A percentile compares a stretch with the other conserved stretches of the same genome.
These are phyloP conservation scores for Mimosa pudica DNA, from an alignment of 306 rosid genomes.

Conservation along the genomic window DNA sequence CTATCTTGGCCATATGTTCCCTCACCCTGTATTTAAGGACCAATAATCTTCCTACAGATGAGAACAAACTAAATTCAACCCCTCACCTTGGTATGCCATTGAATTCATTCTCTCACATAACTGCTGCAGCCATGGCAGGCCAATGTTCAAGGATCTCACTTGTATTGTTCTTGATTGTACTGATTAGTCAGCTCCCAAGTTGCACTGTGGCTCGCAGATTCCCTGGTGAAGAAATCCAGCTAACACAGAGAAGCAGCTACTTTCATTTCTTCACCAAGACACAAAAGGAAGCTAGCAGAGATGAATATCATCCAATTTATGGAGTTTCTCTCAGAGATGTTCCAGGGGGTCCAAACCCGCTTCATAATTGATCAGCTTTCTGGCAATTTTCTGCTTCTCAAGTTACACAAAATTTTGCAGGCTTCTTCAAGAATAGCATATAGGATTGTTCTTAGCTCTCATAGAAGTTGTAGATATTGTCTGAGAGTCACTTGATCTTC, in stretches of 20 bases:
- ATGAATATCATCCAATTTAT: slow-evolving; percentile 32
- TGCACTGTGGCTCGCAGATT: slow-evolving; percentile 46
- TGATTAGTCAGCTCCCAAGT: slow-evolving; percentile 56
- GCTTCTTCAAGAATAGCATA: slow-evolving; percentile 14
- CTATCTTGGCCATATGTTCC: slow-evolving; percentile 45
- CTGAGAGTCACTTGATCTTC: slow-evolving; percentile 27
- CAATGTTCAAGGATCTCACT: slow-evolving; percentile 49
- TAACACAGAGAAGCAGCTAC: slow-evolving; percentile 32
- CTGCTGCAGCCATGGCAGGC: slow-evolving; percentile 49
- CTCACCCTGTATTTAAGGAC: slow-evolving; percentile 45
- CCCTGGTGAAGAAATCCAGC: slow-evolving; percentile 47
- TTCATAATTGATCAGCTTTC: slow-evolving; percentile 69
- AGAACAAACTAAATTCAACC: slow-evolving; percentile 37
- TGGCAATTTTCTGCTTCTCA: slow-evolving; percentile 38
- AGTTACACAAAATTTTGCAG: slow-evolving; percentile 50
- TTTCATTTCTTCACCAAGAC: slow-evolving; percentile 43
- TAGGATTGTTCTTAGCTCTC: slow-evolving; percentile 34
- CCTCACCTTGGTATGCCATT: slow-evolving; percentile 35
- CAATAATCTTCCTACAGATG: slow-evolving; percentile 34
- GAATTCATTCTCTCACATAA: slow-evolving; percentile 26
- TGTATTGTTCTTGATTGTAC: slow-evolving; percentile 51
- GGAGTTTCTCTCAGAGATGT: slow-evolving; percentile 66
- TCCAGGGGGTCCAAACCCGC: slow-evolving; percentile 90
- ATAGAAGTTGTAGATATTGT: slow-evolving; percentile 36
- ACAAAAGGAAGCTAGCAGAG: slow-evolving; percentile 42